Evolutionary conservation across 2,329 filamentous ascomycete genomes (phyloP).

Genomic region (Alternaria sp.): DNA sequence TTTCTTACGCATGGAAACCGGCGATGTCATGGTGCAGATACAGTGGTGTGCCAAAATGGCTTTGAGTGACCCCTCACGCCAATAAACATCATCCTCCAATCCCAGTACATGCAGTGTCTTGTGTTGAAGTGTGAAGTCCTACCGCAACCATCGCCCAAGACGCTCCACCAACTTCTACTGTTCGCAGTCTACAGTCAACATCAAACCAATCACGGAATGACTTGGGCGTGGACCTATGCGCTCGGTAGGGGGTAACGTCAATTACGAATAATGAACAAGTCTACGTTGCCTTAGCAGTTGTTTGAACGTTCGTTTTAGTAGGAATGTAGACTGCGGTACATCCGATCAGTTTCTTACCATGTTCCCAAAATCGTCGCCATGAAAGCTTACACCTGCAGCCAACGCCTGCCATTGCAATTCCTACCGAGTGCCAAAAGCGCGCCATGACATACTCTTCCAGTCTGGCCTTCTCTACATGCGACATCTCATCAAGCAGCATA

Average conservation of each 20-base stretch:
- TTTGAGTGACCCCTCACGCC: slow-evolving; percentile 44
- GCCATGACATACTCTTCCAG: not conserved
- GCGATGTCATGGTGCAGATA: slow-evolving; percentile 45
- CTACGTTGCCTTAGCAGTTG: not conserved
- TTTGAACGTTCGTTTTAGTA: not conserved
- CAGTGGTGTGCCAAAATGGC: slow-evolving; percentile 44
- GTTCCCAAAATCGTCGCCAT: not conserved
- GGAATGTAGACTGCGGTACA: not conserved
- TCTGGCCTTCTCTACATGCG: not conserved
- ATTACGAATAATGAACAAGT: not conserved
- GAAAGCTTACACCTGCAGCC: not conserved
- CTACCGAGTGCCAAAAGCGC: not conserved
- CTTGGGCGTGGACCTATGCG: not conserved
- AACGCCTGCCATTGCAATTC: not conserved
- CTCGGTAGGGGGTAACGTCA: not conserved
- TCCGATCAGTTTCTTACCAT: not conserved
- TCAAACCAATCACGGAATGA: not conserved
- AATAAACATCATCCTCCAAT: slow-evolving; percentile 42
- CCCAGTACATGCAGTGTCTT: slow-evolving; percentile 12
- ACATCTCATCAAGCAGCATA: not conserved
- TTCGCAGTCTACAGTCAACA: not conserved
- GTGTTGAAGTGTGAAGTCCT: not conserved
- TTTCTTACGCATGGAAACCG: slow-evolving; percentile 49
- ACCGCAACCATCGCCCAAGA: not conserved
- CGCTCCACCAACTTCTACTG: not conserved